These are phyloP conservation scores for Mrakia blollopis DNA, from an alignment of 768 basidiomycete genomes.

Conservation along the genomic window DNA sequence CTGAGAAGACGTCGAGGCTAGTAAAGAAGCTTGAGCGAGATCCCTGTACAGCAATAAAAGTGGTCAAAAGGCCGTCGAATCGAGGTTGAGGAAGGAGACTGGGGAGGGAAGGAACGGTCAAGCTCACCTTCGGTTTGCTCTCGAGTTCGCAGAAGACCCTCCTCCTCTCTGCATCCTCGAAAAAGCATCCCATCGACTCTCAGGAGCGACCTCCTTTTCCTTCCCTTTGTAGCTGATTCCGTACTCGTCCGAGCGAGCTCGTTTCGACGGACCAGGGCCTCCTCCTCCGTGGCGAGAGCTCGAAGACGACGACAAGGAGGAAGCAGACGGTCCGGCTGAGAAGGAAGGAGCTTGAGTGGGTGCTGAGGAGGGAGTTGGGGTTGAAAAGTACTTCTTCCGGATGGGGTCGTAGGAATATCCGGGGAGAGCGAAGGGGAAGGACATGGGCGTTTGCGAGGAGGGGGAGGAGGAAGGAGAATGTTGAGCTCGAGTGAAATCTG, in stretches of 20 bases:
- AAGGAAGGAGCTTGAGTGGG: not conserved
- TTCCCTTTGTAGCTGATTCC: not conserved
- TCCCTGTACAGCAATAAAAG: not conserved
- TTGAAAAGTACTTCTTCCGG: conserved; percentile 28
- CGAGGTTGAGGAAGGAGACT: not conserved
- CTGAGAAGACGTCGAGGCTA: not conserved
- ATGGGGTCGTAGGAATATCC: conserved; percentile 23
- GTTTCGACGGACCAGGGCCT: not conserved
- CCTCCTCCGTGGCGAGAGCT: too few relatives aligned
- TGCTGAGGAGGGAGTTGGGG: not conserved
- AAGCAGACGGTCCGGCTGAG: not conserved
- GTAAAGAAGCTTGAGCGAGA: conserved; percentile 4
- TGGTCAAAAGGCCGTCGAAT: not conserved
- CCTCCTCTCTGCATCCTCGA: conserved; percentile 9
- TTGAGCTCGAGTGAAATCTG: too few relatives aligned
- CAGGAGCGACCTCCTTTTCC: not conserved
- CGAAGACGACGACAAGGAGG: not conserved
- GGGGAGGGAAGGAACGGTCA: not conserved
- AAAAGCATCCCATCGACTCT: not conserved
- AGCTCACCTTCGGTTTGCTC: conserved; percentile 13
- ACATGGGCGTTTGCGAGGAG: too few relatives aligned
- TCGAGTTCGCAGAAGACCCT: too few relatives aligned
- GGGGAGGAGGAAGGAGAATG: too few relatives aligned
- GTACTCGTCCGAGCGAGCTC: not conserved
- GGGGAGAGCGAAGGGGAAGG: conserved; percentile 22